These are phyloP conservation scores for Dryadomyces sulphureus DNA, from an alignment of 2,329 filamentous ascomycete species.

Conservation along the genomic window DNA sequence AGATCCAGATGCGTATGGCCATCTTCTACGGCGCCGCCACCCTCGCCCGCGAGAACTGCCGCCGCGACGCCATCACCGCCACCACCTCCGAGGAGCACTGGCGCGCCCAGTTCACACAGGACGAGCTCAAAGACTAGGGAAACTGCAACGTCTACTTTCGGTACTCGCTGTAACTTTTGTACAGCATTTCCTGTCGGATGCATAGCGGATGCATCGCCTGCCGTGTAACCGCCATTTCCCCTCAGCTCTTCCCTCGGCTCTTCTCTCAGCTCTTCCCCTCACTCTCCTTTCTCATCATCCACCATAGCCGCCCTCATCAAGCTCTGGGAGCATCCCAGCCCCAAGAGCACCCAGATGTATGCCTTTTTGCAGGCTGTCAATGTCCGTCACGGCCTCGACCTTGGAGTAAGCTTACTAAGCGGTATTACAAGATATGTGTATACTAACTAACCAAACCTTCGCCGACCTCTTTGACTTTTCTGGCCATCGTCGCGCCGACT, in stretches of 20 bases:
- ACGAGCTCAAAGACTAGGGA: no score
- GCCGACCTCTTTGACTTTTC: conserved; percentile 58
- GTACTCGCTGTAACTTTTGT: no score
- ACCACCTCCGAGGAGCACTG: no score
- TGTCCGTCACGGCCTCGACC: conserved; percentile 33
- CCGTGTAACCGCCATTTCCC: no score
- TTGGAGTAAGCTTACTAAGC: conserved; percentile 21
- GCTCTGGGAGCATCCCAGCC: conserved; percentile 53
- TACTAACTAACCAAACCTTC: conserved; percentile 26
- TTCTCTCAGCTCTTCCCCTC: not conserved
- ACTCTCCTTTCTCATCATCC: not conserved
- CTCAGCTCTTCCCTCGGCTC: no score
- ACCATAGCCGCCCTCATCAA: conserved; percentile 23
- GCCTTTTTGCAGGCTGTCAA: conserved; percentile 54
- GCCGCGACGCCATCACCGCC: no score
- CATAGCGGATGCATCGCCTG: no score
- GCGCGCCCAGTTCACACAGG: no score
- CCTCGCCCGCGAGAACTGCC: conserved; percentile 1
- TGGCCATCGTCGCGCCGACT: conserved; percentile 41
- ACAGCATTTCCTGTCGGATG: no score
- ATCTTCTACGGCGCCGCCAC: conserved; percentile 7
- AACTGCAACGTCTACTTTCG: no score
- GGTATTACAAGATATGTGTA: not conserved
- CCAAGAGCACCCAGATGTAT: conserved; percentile 48
- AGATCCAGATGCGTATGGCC: conserved; percentile 5